Evolutionary conservation across 441 rosid genomes (phyloP).

Genomic region (Hura crepitans): DNA sequence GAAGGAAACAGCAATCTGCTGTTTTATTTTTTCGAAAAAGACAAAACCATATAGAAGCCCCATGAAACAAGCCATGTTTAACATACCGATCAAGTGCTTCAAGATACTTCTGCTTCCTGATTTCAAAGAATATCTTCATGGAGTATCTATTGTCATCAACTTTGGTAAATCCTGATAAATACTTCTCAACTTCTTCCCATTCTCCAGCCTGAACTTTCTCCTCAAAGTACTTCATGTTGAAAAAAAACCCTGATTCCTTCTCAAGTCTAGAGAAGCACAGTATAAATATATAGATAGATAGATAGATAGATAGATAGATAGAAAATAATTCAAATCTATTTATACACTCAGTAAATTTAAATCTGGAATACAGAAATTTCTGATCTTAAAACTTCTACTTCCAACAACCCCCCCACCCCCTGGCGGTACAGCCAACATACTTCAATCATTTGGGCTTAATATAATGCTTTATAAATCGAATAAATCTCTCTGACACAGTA

Average conservation of each 20-base stretch:
- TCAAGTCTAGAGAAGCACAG: conserved; percentile 55
- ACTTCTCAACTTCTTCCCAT: conserved; percentile 87
- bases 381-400: neutral
- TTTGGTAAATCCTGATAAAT: conserved; percentile 80
- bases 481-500: neutral
- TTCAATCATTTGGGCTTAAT: neutral
- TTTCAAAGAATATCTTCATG: conserved; percentile 88
- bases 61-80: neutral
- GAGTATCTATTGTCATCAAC: conserved; percentile 86
- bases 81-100: conserved; percentile 87
- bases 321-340: conserved; percentile 10
- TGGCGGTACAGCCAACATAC: conserved; percentile 16
- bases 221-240: conserved; percentile 80
- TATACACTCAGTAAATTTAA: neutral
- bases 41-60: neutral
- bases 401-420: no score
- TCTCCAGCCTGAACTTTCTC: conserved; percentile 91
- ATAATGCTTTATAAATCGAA: neutral
- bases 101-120: conserved; percentile 91
- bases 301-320: no score
- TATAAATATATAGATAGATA: no score
- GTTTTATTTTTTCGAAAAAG: conserved; percentile 10
- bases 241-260: conserved; percentile 85
- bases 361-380: neutral
- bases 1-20: conserved; percentile 14